Base-by-base conservation (phyloP, 2,329 filamentous ascomycete genomes). In the Trichoderma simmonsii region DNA sequence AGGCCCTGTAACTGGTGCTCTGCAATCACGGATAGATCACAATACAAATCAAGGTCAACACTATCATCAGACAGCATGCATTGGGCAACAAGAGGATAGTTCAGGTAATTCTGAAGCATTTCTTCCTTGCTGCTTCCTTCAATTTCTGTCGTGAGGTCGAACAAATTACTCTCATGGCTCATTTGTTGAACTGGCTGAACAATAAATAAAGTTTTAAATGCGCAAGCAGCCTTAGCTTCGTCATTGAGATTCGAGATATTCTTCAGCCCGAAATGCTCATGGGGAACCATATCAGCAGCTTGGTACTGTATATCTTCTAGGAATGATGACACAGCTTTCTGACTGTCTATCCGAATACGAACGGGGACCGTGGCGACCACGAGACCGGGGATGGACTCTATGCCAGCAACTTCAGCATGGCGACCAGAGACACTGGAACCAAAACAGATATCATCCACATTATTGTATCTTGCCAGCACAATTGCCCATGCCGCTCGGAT, bases 201-300 rank as follows among this genome's bases (percentile, higher is more conserved):
- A 36, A 71, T 61, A 3, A 74, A 14, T 26, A 74, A 61, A 14
- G 59, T 60, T 14, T 26, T 66, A 11, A 74, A 74, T 12, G 69
- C 60, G 18, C 57, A 32, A 18, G 64, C 60, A 34, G 63, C 72
- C 39, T 66, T 70, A 15, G 74, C 67, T 24, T 74, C 73, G 6
- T 54, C 4, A 26, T 59, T 61, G 1, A 72, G 18, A 28, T 70
- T 71, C 6, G 63, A 51, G 85, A 60, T 74, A 54, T 79, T 76
- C 8, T 77, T 74, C 1, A 81, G 71, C 15, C 77, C 77, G 21
- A 77, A 73, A 26, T 80, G 74, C 63, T 77, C 79, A 60, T 71
- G 75, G 1, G 72, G 70, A 21, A 75, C 69, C 75, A 77, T 76
- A 57, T 79, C 75, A 9, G 73, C 57, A 11, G 75, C 70, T 70